Percentiles rank a stretch among this genome's conserved stretches.
Evolutionary conservation across 306 rosid species (phyloP).

Genomic region (Fragaria iinumae): DNA sequence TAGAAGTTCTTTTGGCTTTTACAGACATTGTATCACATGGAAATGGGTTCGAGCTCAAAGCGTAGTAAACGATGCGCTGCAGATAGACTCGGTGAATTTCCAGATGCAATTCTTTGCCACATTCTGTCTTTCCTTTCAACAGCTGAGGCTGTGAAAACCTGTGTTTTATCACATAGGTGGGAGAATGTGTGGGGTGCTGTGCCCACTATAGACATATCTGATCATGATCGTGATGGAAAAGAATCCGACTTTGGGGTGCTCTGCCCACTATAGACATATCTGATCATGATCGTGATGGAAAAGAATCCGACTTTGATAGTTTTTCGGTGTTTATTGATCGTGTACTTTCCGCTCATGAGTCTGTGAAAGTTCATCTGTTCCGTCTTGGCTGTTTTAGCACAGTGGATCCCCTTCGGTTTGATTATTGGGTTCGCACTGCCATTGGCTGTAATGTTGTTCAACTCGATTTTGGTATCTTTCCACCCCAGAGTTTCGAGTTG

Average conservation of each 20-base stretch:
- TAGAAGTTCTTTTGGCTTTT: background rate
- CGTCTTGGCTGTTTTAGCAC: background rate
- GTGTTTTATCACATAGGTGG: constrained; percentile 1
- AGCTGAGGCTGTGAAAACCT: background rate
- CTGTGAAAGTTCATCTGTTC: background rate
- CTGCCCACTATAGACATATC: background rate
- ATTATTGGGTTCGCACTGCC: background rate
- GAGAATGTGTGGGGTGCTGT: background rate
- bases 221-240: background rate
- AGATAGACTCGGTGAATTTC: background rate
- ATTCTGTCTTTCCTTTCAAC: background rate
- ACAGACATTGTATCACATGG: background rate
- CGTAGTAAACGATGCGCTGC: background rate
- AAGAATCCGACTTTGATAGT: background rate
- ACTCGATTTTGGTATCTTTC: background rate
- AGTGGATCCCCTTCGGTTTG: background rate
- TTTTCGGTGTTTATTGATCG: background rate
- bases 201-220: background rate
- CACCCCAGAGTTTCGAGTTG: background rate
- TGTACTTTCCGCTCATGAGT: background rate
- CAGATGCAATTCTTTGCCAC: background rate
- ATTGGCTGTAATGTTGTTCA: background rate
- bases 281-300: background rate
- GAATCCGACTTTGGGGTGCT: background rate
- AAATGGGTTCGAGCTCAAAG: background rate